Percentiles rank a stretch among this genome's conserved stretches.
Conservation (phyloP, 768 basidiomycete species). For the Boletellus emodensis region DNA sequence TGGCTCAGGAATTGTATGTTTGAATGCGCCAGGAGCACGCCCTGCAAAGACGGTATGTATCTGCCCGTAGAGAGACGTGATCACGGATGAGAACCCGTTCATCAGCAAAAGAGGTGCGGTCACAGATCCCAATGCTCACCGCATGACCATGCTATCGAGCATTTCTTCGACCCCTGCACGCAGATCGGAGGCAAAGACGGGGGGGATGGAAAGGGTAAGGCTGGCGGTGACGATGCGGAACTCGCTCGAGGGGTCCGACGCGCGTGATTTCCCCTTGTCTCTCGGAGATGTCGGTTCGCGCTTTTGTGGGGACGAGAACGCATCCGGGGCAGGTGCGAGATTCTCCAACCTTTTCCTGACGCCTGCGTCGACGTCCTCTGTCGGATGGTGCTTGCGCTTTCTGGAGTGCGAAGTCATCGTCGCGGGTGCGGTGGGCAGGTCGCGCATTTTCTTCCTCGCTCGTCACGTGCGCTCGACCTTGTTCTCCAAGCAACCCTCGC, state of each 20-base stretch:
- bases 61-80: conserved; percentile 37
- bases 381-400: conserved; percentile 49
- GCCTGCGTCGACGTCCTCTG: conserved; percentile 18
- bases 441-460: conserved; percentile 8
- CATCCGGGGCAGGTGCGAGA: conserved; percentile 5
- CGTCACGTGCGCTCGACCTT: conserved; percentile 15
- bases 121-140: conserved; percentile 46
- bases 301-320: conserved; percentile 1
- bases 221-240: conserved; percentile 64
- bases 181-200: conserved; percentile 74
- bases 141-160: conserved; percentile 94
- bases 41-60: conserved; percentile 82
- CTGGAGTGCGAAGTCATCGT: conserved; percentile 26
- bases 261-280: conserved; percentile 38
- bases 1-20: conserved; percentile 63
- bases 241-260: conserved; percentile 37
- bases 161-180: conserved; percentile 78
- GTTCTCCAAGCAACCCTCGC: neutral
- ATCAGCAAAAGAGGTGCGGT: neutral
- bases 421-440: conserved; percentile 2
- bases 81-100: neutral
- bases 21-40: conserved; percentile 85
- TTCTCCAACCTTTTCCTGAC: conserved; percentile 33
- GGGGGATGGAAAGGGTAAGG: conserved; percentile 72
- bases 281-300: conserved; percentile 22